A percentile compares a stretch with the other conserved stretches of the same genome.
Conservation (phyloP, 768 basidiomycete genomes). For the Trametes cingulata region DNA sequence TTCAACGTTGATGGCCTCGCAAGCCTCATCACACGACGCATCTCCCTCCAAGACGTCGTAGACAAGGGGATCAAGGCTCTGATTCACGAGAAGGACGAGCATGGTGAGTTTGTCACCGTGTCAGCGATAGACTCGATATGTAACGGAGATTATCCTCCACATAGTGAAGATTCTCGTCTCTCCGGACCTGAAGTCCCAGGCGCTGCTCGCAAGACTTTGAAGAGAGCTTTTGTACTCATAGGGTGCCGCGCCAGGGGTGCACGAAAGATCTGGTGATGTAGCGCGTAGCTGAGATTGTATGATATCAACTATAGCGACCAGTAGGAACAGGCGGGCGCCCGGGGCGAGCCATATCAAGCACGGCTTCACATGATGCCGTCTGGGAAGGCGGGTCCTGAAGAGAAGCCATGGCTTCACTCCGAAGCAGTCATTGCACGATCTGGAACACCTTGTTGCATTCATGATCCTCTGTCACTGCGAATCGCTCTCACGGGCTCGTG, state of each 20-base stretch:
- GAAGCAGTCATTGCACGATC: neutral
- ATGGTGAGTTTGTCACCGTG: conserved; percentile 32
- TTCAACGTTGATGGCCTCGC: conserved; percentile 37
- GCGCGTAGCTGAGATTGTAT: neutral
- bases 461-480: neutral
- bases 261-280: neutral
- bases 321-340: neutral
- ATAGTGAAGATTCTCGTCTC: conserved; percentile 6
- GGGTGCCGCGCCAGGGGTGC: neutral
- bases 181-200: neutral
- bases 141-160: neutral
- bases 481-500: neutral
- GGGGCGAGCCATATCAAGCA: neutral
- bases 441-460: neutral
- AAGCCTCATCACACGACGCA: conserved; percentile 44
- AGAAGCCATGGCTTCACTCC: neutral
- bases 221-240: neutral
- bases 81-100: conserved; percentile 41
- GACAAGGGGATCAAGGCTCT: conserved; percentile 44
- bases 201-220: too few relatives aligned
- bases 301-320: conserved; percentile 13
- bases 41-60: conserved; percentile 43
- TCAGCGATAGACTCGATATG: neutral
- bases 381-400: neutral
- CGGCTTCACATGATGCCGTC: neutral